Conservation (phyloP, 768 basidiomycete species). For the Mycena floridula region DNA sequence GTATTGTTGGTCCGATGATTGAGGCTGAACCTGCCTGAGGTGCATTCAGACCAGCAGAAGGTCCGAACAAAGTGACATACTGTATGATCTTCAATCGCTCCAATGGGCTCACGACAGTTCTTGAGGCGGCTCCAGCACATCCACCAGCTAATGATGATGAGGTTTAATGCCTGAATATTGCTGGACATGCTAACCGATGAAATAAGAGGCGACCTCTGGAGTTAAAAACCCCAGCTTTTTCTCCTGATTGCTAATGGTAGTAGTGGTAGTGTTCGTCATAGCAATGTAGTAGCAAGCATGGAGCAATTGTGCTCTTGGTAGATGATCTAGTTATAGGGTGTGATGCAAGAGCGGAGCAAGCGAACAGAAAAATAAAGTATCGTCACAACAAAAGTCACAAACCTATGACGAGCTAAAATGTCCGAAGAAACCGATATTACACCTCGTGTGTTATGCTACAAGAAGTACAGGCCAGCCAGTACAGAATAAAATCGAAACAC, state of each 20-base stretch:
- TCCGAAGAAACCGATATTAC: no score
- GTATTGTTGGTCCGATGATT: slow-evolving; percentile 57
- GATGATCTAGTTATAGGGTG: no score
- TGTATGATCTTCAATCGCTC: slow-evolving; percentile 96
- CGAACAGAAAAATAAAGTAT: no score
- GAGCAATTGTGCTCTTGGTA: slow-evolving; percentile 7
- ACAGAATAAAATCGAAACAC: no score
- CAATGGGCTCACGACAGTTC: slow-evolving; percentile 89
- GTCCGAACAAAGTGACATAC: slow-evolving; percentile 38
- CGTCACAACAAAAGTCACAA: no score
- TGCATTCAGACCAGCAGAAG: slow-evolving; percentile 1
- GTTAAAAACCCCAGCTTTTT: slow-evolving; percentile 8
- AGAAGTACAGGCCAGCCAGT: no score
- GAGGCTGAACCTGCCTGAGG: slow-evolving; percentile 84
- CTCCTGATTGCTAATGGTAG: not conserved
- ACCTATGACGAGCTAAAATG: no score
- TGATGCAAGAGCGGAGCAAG: no score
- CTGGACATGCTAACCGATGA: slow-evolving; percentile 25
- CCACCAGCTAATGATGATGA: slow-evolving; percentile 37
- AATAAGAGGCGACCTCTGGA: slow-evolving; percentile 37
- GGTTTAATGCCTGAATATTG: not conserved
- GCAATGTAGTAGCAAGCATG: not conserved
- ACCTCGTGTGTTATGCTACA: no score
- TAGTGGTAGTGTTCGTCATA: not conserved
- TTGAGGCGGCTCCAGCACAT: slow-evolving; percentile 61